Evolutionary conservation across 1,139 yeast genomes (phyloP), one percentile per base, ranked within the genome.

Genomic region (Debaryomyces robertsiae): DNA sequence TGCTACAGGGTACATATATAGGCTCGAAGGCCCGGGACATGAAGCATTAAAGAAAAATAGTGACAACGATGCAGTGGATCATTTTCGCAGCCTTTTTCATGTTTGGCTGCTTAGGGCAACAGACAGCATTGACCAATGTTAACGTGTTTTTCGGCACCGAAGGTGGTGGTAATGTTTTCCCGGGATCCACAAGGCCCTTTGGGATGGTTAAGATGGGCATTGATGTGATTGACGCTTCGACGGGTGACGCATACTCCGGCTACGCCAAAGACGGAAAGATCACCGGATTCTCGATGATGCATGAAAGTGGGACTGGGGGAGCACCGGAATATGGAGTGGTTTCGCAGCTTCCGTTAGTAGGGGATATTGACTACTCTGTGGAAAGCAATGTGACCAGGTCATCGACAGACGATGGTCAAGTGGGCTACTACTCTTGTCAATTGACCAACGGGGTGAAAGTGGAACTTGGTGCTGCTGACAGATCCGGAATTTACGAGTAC

Each of bases 231-330:
- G 58, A 51, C 30, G 29, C 55, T 7, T 38, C 46, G 6, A 25
- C 43, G 6, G 65, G 60, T 10, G 60, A 64, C 42, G 59, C 65
- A 9, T 66, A 61, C 43, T 56, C 68, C 10, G 73, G 73, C 2
- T 68, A 61, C 45, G 62, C 66, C 2, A 54, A 60, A 0, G 59
- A 56, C 32, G 69, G 69, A 1, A 43, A 46, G 3, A 51, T 68
- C 19, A 49, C 53, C 16, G 73, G 69, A 6, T 53, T 68, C 29
- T 65, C 72, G 3, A 60, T 67, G 66, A 59, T 67, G 63, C 73
- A 68, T 44, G 72, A 65, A 37, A 57, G 65, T 23, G 73, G 74
- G 2, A 67, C 70, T 4, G 73, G 73, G 11, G 73, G 73, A 7
- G 63, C 69, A 2, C 69, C 68, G 3, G 58, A 62, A 36, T 64